Evolutionary conservation across 2,329 filamentous ascomycete species (phyloP).

Genomic region (Plenodomus biglobosus): DNA sequence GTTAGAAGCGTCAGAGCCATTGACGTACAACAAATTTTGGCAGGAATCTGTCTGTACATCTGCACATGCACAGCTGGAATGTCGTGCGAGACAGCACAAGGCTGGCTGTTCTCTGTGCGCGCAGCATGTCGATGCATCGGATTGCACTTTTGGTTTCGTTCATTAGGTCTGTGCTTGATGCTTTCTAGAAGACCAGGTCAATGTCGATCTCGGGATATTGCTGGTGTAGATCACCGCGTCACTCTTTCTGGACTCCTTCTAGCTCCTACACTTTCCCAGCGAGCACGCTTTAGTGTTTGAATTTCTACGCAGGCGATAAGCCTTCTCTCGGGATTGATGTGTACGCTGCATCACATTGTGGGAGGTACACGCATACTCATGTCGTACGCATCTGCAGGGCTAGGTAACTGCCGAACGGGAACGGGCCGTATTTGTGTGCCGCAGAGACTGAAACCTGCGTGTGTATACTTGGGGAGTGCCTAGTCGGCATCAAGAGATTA

Average conservation of each 20-base stretch:
- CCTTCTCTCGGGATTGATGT: neutral
- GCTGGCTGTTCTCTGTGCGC: slow-evolving; percentile 12
- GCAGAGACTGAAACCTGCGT: neutral
- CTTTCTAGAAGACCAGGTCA: neutral
- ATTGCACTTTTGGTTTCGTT: neutral
- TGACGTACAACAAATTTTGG: slow-evolving; percentile 5
- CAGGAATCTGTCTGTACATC: slow-evolving; percentile 7
- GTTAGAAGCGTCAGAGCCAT: slow-evolving; percentile 3
- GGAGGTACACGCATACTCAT: slow-evolving; percentile 9
- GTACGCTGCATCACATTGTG: neutral
- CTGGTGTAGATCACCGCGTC: slow-evolving; percentile 1
- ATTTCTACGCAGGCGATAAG: neutral
- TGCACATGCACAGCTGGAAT: slow-evolving; percentile 14
- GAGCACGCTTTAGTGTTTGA: slow-evolving; percentile 8
- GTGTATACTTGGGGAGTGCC: neutral
- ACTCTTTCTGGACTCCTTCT: slow-evolving; percentile 4
- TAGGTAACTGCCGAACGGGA: neutral
- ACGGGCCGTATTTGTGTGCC: neutral
- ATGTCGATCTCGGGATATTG: neutral
- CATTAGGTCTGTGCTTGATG: neutral
- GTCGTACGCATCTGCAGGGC: neutral
- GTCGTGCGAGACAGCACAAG: slow-evolving; percentile 1
- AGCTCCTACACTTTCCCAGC: neutral
- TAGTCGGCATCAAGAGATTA: too few relatives aligned
- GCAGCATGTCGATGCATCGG: slow-evolving; percentile 9